These are phyloP conservation scores for Tetraselmis chui DNA, from an alignment of 139 green algal genomes.

Conservation along the genomic window DNA sequence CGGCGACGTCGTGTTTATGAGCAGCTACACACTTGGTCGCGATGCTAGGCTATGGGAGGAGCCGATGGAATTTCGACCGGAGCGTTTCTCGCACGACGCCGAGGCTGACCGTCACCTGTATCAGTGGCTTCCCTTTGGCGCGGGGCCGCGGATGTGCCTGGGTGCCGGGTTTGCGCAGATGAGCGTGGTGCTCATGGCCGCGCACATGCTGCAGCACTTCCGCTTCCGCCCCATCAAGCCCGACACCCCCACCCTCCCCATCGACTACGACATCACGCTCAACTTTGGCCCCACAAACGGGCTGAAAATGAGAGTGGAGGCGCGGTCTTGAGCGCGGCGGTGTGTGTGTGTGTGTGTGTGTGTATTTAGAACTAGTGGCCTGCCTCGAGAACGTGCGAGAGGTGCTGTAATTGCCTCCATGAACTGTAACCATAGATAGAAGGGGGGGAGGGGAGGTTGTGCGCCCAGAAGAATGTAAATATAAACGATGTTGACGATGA, in stretches of 20 bases:
- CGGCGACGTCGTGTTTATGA: constrained; percentile 74
- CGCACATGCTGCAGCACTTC: constrained; percentile 42
- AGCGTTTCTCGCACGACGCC: constrained; percentile 29
- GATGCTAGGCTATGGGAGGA: constrained; percentile 40
- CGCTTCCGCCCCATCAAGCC: constrained; percentile 33
- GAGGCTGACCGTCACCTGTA: constrained; percentile 39
- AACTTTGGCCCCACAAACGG: constrained; percentile 44
- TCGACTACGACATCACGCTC: constrained; percentile 55
- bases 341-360: too few species aligned
- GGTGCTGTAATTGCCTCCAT: too few species aligned
- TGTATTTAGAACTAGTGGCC: too few species aligned
- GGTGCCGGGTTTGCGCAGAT: constrained; percentile 48
- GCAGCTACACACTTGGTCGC: constrained; percentile 53
- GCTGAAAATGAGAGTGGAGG: constrained; percentile 36
- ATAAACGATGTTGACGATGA: too few species aligned
- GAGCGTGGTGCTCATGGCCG: constrained; percentile 43
- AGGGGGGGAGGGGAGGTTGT: too few species aligned
- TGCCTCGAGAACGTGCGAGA: too few species aligned
- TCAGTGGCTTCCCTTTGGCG: constrained; percentile 52
- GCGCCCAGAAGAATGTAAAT: too few species aligned
- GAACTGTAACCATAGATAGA: too few species aligned
- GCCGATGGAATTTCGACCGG: constrained; percentile 40
- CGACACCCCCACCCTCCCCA: constrained; percentile 26
- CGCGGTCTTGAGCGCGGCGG: too few species aligned
- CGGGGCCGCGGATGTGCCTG: constrained; percentile 52